phyloP scores from a whole-genome alignment of 1,284 basidiomycete genomes.

The Fomitopsis pinicola region DNA sequence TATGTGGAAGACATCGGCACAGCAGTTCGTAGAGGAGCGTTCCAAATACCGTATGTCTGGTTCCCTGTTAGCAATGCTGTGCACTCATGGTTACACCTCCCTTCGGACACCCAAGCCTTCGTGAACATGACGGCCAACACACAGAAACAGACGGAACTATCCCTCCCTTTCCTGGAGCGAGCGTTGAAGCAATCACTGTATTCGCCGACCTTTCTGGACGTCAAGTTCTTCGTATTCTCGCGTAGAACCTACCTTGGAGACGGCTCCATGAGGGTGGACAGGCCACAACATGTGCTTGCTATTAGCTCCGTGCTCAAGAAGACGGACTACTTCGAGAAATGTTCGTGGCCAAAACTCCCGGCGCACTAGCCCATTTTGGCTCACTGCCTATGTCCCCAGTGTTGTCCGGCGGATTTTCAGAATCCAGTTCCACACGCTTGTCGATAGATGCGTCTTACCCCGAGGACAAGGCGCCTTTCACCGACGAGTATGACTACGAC shows the following conservation, averaged over 20 bases:
- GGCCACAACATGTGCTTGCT: conserved; percentile 15
- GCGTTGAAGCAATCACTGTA: conserved; percentile 7
- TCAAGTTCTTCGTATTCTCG: conserved; percentile 21
- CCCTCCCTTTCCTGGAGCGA: not conserved
- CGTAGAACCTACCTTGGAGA: conserved; percentile 6
- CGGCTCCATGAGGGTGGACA: conserved; percentile 10
- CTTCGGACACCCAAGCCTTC: not conserved
- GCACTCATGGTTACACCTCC: no score
- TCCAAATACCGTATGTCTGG: not conserved
- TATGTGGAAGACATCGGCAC: no score
- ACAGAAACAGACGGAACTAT: not conserved
- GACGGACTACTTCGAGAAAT: conserved; percentile 18
- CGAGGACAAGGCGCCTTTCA: conserved; percentile 1
- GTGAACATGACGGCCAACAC: conserved; percentile 3
- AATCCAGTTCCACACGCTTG: conserved; percentile 3
- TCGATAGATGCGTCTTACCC: conserved; percentile 8
- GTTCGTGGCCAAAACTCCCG: conserved; percentile 6
- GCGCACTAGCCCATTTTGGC: no score
- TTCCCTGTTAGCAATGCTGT: not conserved
- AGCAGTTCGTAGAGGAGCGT: no score
- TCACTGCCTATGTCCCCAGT: conserved; percentile 9
- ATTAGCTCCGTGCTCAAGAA: conserved; percentile 16
- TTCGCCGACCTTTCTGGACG: conserved; percentile 15
- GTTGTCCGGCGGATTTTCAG: conserved; percentile 19
- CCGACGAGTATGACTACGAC: conserved; percentile 23